Base-by-base conservation (phyloP, 2,329 filamentous ascomycete species). In the Cytospora schulzeri region DNA sequence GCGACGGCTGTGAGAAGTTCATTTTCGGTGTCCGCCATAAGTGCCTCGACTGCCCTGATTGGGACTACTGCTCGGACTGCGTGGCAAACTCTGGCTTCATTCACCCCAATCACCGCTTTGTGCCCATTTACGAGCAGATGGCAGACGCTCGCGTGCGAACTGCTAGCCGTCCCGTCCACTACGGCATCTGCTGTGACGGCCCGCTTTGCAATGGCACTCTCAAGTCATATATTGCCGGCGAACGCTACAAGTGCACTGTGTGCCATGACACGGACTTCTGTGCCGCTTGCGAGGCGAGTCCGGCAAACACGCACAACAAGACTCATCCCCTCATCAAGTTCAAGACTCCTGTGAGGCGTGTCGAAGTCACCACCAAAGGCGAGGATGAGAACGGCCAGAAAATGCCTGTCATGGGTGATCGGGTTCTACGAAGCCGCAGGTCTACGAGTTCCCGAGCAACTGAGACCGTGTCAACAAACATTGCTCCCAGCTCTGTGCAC, bases 301-400 rank as follows among this genome's bases (percentile, higher is more conserved):
- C 95, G 9, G 82, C 83, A 68, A 94, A 96, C 76, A 81, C 80
- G 26, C 95, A 99, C 81, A 97, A 98, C 82, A 89, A 88, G 77
- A 96, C 93, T n/a, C 95, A 99, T 72, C 95, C 95, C 31, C 81
- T 99, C 71, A 93, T 99, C 81, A 97, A 97, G 81, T 93, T 99
- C 82, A 96, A 92, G 84, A 96, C 91, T 2, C 91, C 94, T 12
- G 90, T 99, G 57, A 91, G 92, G 70, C 90, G 91, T 70, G 91
- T 97, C 41, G 93, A 87, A 67, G 91, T 99, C 60, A 93, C 88
- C 57, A 98, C 94, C 11, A 83, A 90, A 68, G 90, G 90, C 60
- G 92, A 96, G 77, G 88, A 92, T 71, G 85, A 84, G 65, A 81
- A 88, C 70, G 90, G 90, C 58, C 82, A 86, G 66, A 78, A 77